Evolutionary conservation across 768 basidiomycete genomes (phyloP).

Genomic region (Erythrobasidium yunnanense): DNA sequence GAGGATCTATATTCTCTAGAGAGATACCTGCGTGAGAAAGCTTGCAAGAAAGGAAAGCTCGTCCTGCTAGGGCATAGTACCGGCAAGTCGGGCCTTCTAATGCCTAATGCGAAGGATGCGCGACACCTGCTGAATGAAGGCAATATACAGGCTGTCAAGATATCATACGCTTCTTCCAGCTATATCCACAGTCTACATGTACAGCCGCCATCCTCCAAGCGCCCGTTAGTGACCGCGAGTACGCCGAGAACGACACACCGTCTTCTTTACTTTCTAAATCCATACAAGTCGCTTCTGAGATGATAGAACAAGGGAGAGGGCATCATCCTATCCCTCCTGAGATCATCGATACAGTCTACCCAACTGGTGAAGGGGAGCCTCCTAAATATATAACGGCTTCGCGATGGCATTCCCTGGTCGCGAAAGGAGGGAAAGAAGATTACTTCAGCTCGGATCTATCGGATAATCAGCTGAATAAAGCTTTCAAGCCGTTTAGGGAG

Average conservation of each 20-base stretch:
- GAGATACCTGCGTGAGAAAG: constrained; percentile 5
- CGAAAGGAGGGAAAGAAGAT: constrained; percentile 10
- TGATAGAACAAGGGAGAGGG: not conserved
- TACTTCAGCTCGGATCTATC: constrained; percentile 18
- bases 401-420: constrained; percentile 1
- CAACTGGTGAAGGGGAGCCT: not conserved
- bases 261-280: not conserved
- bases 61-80: constrained; percentile 21
- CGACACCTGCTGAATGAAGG: not conserved
- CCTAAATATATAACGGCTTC: not conserved
- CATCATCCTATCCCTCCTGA: not conserved
- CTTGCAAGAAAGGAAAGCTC: constrained; percentile 4
- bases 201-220: constrained; percentile 5
- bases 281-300: not conserved
- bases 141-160: constrained; percentile 20
- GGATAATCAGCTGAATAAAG: not conserved
- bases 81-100: not conserved
- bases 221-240: constrained; percentile 22
- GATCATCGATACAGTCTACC: not conserved
- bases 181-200: not conserved
- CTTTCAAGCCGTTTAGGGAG: not conserved
- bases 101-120: not conserved
- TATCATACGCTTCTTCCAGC: constrained; percentile 21
- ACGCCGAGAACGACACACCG: not conserved
- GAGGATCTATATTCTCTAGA: constrained; percentile 14